Evolutionary conservation across 805 yeast species (phyloP).

Genomic region (Ogataea allantospora): DNA sequence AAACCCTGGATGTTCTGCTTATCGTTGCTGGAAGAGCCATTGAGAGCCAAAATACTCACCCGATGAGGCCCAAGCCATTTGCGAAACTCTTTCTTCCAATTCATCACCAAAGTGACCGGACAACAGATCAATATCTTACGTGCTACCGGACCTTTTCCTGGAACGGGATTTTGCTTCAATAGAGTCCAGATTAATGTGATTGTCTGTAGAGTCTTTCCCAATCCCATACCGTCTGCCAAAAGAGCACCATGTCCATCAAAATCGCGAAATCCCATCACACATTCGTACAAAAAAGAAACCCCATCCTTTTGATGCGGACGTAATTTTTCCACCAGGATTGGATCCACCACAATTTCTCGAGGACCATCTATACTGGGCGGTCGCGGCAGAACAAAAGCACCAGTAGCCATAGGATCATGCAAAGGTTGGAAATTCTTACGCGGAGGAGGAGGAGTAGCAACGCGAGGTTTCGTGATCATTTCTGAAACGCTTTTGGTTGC

Average conservation of each 20-base stretch:
- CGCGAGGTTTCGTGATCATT: constrained; percentile 4
- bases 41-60: constrained; percentile 64
- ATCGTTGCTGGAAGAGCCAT: constrained; percentile 51
- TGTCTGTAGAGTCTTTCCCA: constrained; percentile 86
- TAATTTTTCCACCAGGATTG: constrained; percentile 48
- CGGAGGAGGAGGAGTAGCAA: background rate
- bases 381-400: constrained; percentile 38
- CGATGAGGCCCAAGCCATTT: constrained; percentile 79
- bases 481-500: constrained; percentile 8
- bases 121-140: constrained; percentile 76
- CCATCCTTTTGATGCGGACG: constrained; percentile 89
- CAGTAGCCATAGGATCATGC: constrained; percentile 36
- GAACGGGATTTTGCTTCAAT: constrained; percentile 58
- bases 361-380: constrained; percentile 11
- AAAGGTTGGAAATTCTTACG: constrained; percentile 29
- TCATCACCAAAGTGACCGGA: constrained; percentile 84
- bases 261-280: constrained; percentile 65
- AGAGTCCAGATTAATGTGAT: constrained; percentile 84
- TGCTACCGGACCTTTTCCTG: constrained; percentile 37
- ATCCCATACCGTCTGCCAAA: constrained; percentile 96
- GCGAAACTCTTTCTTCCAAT: constrained; percentile 85
- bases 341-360: constrained; percentile 59
- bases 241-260: constrained; percentile 63
- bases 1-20: constrained; percentile 57
- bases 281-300: constrained; percentile 74